phyloP scores from a whole-genome alignment of 495 filamentous ascomycete species.

The Penicillium canariense region DNA sequence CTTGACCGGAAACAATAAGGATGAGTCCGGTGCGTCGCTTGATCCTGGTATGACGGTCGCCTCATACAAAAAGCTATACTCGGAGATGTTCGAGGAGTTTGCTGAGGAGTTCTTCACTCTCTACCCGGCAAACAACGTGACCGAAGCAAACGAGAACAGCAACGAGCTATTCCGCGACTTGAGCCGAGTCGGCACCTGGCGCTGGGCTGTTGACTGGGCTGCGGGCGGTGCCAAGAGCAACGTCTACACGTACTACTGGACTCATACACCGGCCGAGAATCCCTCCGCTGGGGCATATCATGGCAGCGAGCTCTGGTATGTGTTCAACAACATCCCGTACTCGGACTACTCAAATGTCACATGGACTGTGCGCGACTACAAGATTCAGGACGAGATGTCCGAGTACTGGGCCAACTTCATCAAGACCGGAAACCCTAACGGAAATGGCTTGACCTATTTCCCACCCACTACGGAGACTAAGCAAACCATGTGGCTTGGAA shows the following conservation, averaged over 20 bases:
- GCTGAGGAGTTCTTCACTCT: constrained; percentile 15
- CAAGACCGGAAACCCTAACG: constrained; percentile 21
- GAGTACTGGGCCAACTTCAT: constrained; percentile 29
- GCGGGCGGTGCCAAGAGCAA: constrained; percentile 20
- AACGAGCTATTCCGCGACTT: constrained; percentile 14
- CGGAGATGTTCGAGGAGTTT: constrained; percentile 9
- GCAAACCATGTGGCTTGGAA: too few species aligned
- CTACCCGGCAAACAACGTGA: constrained; percentile 11
- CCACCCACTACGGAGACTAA: too few species aligned
- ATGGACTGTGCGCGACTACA: constrained; percentile 15
- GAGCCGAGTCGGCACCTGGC: constrained; percentile 16
- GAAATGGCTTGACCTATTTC: too few species aligned
- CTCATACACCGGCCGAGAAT: constrained; percentile 16
- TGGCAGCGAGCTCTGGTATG: constrained; percentile 17
- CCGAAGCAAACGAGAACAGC: constrained; percentile 12
- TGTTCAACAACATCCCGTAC: constrained; percentile 24
- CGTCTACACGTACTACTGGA: constrained; percentile 20
- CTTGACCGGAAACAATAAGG: constrained; percentile 21
- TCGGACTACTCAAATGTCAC: constrained; percentile 21
- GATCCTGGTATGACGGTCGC: background rate
- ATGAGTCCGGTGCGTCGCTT: constrained; percentile 14
- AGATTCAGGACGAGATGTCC: constrained; percentile 14
- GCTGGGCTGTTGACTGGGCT: constrained; percentile 14
- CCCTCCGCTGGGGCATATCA: constrained; percentile 21
- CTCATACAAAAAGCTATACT: constrained; percentile 15